Percentiles rank a stretch among this genome's conserved stretches.
Conservation (phyloP, 495 filamentous ascomycete genomes). For the Margaritispora aquatica region DNA sequence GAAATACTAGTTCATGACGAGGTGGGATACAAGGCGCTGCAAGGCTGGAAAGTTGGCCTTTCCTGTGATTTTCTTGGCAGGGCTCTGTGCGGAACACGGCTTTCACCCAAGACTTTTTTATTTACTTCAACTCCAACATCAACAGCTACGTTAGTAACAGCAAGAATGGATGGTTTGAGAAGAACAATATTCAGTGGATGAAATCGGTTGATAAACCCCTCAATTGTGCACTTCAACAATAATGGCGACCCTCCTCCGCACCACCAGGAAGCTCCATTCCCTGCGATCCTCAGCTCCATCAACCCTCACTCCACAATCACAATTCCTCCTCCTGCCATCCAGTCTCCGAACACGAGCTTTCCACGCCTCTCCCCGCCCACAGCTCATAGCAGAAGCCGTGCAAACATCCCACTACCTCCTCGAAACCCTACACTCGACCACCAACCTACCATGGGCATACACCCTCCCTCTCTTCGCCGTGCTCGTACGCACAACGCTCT, state of each 20-base stretch:
- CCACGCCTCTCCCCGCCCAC: constrained; percentile 26
- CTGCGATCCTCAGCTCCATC: constrained; percentile 9
- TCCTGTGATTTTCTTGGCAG: not conserved
- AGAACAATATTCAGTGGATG: not conserved
- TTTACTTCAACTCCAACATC: not conserved
- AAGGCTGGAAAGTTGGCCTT: constrained; percentile 1
- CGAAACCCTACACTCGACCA: constrained; percentile 51
- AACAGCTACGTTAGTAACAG: not conserved
- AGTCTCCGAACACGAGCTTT: constrained; percentile 20
- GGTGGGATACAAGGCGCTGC: constrained; percentile 1
- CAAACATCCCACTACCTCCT: constrained; percentile 47
- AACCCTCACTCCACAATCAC: constrained; percentile 11
- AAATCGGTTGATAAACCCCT: not conserved
- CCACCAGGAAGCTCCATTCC: not conserved
- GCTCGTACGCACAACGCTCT: constrained; percentile 49
- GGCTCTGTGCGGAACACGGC: not conserved
- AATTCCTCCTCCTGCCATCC: constrained; percentile 19
- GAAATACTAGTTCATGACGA: not conserved
- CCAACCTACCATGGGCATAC: constrained; percentile 61
- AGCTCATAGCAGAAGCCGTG: constrained; percentile 40
- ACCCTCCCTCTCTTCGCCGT: constrained; percentile 67
- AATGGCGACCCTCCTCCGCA: constrained; percentile 8
- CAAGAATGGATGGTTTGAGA: not conserved
- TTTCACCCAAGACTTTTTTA: not conserved
- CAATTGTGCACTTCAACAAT: not conserved